Evolutionary conservation across 805 yeast species (phyloP).

Genomic region (Candida coquimbonensis): DNA sequence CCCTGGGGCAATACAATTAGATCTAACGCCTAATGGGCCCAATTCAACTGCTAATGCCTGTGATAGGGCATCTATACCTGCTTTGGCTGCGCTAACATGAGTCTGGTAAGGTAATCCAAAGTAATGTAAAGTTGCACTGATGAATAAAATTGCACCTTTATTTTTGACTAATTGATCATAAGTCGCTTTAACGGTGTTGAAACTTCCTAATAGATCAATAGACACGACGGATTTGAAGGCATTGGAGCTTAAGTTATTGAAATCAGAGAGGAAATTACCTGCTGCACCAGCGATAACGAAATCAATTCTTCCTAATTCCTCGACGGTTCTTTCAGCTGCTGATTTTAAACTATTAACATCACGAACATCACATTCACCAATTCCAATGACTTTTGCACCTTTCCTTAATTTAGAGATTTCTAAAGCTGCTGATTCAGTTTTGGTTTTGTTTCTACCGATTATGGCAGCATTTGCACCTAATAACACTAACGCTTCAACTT

Average conservation of each 20-base stretch:
- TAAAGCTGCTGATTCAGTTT: conserved; percentile 59
- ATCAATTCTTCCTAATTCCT: conserved; percentile 70
- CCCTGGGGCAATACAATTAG: conserved; percentile 89
- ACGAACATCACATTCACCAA: conserved; percentile 76
- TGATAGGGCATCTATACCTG: conserved; percentile 86
- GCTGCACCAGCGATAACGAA: conserved; percentile 94
- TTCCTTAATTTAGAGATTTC: conserved; percentile 53
- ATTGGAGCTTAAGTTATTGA: conserved; percentile 70
- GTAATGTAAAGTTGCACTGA: conserved; percentile 86
- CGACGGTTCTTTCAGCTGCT: conserved; percentile 64
- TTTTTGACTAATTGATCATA: conserved; percentile 54
- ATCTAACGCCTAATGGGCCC: conserved; percentile 82
- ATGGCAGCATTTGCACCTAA: conserved; percentile 87
- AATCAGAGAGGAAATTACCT: conserved; percentile 81
- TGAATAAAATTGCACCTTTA: conserved; percentile 70
- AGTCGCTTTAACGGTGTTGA: conserved; percentile 82
- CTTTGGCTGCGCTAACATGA: conserved; percentile 94
- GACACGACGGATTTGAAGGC: conserved; percentile 85
- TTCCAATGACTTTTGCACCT: conserved; percentile 62
- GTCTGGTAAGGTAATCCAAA: conserved; percentile 83
- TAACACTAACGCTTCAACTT: conserved; percentile 73
- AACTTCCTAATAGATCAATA: conserved; percentile 84
- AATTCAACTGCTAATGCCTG: conserved; percentile 83
- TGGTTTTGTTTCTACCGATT: conserved; percentile 66
- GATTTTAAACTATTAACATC: conserved; percentile 46